Evolutionary conservation across 148 eudicot species (phyloP).

Genomic region (Nepenthes gracilis): DNA sequence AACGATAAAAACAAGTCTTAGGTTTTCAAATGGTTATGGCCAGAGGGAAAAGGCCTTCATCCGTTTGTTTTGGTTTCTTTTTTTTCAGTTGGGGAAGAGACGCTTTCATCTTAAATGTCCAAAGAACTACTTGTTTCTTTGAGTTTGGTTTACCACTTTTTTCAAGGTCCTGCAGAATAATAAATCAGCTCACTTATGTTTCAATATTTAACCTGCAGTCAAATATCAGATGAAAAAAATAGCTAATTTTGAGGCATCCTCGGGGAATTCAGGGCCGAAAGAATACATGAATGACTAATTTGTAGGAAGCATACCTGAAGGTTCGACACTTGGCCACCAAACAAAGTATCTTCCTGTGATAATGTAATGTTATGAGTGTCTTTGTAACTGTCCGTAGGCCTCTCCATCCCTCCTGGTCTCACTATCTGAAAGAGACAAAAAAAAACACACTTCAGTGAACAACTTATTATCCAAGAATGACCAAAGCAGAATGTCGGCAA

Average conservation of each 20-base stretch:
- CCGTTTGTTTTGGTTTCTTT: no score
- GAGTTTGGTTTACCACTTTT: no score
- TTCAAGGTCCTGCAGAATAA: no score
- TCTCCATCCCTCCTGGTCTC: conserved; percentile 97
- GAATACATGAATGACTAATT: neutral
- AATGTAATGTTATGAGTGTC: conserved; percentile 79
- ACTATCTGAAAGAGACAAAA: conserved; percentile 47
- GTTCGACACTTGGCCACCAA: conserved; percentile 90
- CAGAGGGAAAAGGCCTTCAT: no score
- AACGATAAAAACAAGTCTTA: neutral
- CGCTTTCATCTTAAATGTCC: no score
- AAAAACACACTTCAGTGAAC: neutral
- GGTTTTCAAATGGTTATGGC: no score
- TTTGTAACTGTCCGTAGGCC: conserved; percentile 84
- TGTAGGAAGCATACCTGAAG: conserved; percentile 52
- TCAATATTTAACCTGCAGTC: no score
- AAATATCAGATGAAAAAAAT: neutral
- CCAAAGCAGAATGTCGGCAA: neutral
- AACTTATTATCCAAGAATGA: neutral
- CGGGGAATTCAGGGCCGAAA: neutral
- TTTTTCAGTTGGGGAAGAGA: no score
- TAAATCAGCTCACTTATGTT: no score
- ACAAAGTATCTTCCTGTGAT: conserved; percentile 63
- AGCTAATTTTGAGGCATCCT: neutral
- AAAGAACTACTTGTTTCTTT: no score